These are phyloP conservation scores for Lentinula guzmanii DNA, from an alignment of 768 basidiomycete genomes.

Conservation along the genomic window DNA sequence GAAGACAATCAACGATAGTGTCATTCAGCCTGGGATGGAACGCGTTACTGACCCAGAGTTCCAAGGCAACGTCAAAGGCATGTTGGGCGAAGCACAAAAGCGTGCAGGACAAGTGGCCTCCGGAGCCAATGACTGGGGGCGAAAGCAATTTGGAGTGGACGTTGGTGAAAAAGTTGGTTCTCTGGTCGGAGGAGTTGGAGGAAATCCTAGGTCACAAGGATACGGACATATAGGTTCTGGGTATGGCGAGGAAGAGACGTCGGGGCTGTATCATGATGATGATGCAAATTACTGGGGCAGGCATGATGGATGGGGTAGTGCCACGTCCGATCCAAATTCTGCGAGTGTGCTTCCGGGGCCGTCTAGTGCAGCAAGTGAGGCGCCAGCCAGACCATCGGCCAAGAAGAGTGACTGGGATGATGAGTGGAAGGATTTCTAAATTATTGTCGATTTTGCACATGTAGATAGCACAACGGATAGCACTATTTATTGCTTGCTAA, in stretches of 20 bases:
- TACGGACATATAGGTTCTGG: slow-evolving; percentile 42
- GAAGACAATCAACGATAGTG: slow-evolving; percentile 73
- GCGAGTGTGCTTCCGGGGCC: slow-evolving; percentile 13
- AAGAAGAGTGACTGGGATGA: slow-evolving; percentile 67
- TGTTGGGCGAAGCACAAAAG: slow-evolving; percentile 64
- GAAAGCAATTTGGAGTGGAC: slow-evolving; percentile 75
- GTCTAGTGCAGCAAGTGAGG: slow-evolving; percentile 10
- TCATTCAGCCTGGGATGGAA: slow-evolving; percentile 87
- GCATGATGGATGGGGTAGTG: slow-evolving; percentile 4
- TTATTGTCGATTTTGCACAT: not conserved
- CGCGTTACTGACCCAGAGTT: slow-evolving; percentile 76
- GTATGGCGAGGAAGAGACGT: slow-evolving; percentile 44
- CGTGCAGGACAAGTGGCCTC: slow-evolving; percentile 56
- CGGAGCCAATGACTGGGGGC: slow-evolving; percentile 74
- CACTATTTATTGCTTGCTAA: not conserved
- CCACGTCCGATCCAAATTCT: slow-evolving; percentile 10
- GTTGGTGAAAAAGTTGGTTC: slow-evolving; percentile 73
- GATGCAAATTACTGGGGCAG: slow-evolving; percentile 54
- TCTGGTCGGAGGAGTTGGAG: slow-evolving; percentile 57
- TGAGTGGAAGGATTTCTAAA: slow-evolving; percentile 78
- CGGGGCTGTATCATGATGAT: slow-evolving; percentile 55
- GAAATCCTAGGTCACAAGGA: slow-evolving; percentile 49
- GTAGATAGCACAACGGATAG: not conserved
- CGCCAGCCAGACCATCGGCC: slow-evolving; percentile 24
- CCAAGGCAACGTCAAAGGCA: slow-evolving; percentile 67